Percentiles rank a stretch among this genome's conserved stretches.
These are phyloP conservation scores for Cladosporium sp. DNA, from an alignment of 2,329 filamentous ascomycete genomes.

Conservation along the genomic window DNA sequence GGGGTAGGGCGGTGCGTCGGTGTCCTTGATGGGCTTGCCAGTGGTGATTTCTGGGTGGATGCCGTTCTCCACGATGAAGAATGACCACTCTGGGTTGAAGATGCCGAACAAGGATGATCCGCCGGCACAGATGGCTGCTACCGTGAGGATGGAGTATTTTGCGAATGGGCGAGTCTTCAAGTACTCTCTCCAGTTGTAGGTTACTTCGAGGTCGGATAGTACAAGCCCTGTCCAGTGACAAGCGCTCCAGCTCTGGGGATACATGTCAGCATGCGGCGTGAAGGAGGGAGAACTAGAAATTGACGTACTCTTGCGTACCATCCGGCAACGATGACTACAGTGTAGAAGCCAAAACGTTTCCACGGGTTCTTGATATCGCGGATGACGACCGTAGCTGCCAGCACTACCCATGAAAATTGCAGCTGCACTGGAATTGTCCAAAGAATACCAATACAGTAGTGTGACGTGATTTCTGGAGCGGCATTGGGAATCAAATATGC, in stretches of 20 bases:
- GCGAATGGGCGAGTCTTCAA: conserved; percentile 38
- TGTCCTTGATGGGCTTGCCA: conserved; percentile 39
- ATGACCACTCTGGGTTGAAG: conserved; percentile 22
- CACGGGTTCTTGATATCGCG: conserved; percentile 49
- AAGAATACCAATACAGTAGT: conserved; percentile 54
- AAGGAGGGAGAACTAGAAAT: not conserved
- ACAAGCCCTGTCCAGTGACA: conserved; percentile 49
- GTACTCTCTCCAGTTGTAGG: conserved; percentile 46
- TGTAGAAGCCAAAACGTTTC: conserved; percentile 51
- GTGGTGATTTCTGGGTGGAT: conserved; percentile 47
- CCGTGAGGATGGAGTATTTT: conserved; percentile 41
- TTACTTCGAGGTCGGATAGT: conserved; percentile 49
- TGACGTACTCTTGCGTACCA: conserved; percentile 43
- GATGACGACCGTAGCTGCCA: conserved; percentile 48
- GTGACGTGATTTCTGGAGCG: conserved; percentile 50
- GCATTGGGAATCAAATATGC: conserved; percentile 52
- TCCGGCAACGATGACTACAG: conserved; percentile 46
- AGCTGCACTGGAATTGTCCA: conserved; percentile 55
- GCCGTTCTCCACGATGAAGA: conserved; percentile 42
- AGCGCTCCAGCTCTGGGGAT: conserved; percentile 42
- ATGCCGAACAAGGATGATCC: conserved; percentile 17
- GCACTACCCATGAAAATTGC: conserved; percentile 50
- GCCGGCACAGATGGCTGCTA: conserved; percentile 21
- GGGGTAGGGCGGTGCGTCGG: conserved; percentile 46
- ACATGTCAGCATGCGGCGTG: not conserved